Conservation (phyloP, 1,284 basidiomycete species). For the Fomitopsis betulina region DNA sequence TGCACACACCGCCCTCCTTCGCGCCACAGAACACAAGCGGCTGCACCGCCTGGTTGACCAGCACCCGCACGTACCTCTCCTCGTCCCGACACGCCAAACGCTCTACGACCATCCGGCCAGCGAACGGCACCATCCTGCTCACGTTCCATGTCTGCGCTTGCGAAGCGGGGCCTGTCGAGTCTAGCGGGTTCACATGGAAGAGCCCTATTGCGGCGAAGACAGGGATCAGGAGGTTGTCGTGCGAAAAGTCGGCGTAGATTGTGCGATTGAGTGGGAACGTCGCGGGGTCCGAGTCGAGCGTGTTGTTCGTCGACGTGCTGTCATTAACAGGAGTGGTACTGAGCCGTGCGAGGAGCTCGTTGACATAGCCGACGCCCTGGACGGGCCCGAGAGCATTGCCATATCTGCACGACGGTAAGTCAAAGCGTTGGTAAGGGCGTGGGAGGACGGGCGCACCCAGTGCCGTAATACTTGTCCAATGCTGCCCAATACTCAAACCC, state of each 20-base stretch:
- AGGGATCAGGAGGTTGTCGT: slow-evolving; percentile 79
- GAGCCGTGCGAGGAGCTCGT: slow-evolving; percentile 79
- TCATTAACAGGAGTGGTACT: slow-evolving; percentile 57
- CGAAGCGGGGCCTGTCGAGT: slow-evolving; percentile 36
- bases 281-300: slow-evolving; percentile 56
- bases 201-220: slow-evolving; percentile 72
- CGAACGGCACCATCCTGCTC: slow-evolving; percentile 63
- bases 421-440: neutral
- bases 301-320: slow-evolving; percentile 75
- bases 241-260: slow-evolving; percentile 75
- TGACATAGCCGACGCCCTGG: slow-evolving; percentile 80
- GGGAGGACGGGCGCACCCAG: slow-evolving; percentile 43
- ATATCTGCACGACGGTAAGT: slow-evolving; percentile 36
- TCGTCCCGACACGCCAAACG: slow-evolving; percentile 39
- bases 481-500: slow-evolving; percentile 69
- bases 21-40: slow-evolving; percentile 58
- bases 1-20: slow-evolving; percentile 52
- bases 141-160: slow-evolving; percentile 46
- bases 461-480: slow-evolving; percentile 74
- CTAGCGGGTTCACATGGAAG: slow-evolving; percentile 38
- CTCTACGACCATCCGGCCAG: slow-evolving; percentile 60
- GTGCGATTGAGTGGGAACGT: slow-evolving; percentile 73
- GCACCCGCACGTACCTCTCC: slow-evolving; percentile 46
- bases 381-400: slow-evolving; percentile 64
- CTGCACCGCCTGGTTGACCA: slow-evolving; percentile 67